Conservation (phyloP, 352 stramenopile species). For the Phytophthora pisi region DNA sequence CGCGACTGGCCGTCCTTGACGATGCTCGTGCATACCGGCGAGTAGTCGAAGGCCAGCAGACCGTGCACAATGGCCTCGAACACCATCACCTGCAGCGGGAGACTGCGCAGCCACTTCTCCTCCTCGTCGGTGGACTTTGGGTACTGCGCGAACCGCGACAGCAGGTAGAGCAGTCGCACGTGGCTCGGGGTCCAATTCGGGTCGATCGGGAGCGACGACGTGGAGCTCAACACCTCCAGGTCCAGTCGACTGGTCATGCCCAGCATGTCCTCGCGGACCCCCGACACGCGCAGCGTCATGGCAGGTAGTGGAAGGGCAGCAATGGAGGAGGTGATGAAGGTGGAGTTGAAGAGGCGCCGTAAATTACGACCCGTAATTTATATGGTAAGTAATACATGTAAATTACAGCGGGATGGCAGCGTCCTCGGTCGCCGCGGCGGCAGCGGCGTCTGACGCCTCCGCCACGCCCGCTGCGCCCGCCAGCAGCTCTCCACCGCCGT, state of each 20-base stretch:
- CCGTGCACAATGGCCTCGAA: constrained; percentile 96
- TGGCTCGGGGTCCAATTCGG: constrained; percentile 88
- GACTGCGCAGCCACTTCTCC: constrained; percentile 96
- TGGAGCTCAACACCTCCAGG: constrained; percentile 4
- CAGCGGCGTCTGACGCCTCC: not conserved
- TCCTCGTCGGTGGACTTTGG: constrained; percentile 89
- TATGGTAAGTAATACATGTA: no score
- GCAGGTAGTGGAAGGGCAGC: not conserved
- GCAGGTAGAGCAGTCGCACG: constrained; percentile 95
- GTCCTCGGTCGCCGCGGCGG: not conserved
- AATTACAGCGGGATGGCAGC: no score
- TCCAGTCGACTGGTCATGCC: constrained; percentile 28
- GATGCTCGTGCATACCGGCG: constrained; percentile 94
- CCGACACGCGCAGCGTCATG: constrained; percentile 28
- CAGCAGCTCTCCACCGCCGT: not conserved
- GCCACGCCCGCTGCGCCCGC: no score
- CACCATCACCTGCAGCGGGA: constrained; percentile 95
- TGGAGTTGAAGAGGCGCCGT: not conserved
- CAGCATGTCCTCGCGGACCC: constrained; percentile 42
- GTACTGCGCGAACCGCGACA: constrained; percentile 95
- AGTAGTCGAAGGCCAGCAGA: constrained; percentile 97
- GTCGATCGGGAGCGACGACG: not conserved
- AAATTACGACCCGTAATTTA: not conserved
- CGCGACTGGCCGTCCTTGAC: constrained; percentile 89
- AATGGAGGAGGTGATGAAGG: no score